A percentile compares a stretch with the other conserved stretches of the same genome.
Evolutionary conservation across 2,329 filamentous ascomycete genomes (phyloP).

Genomic region (Phialocephala sp.): DNA sequence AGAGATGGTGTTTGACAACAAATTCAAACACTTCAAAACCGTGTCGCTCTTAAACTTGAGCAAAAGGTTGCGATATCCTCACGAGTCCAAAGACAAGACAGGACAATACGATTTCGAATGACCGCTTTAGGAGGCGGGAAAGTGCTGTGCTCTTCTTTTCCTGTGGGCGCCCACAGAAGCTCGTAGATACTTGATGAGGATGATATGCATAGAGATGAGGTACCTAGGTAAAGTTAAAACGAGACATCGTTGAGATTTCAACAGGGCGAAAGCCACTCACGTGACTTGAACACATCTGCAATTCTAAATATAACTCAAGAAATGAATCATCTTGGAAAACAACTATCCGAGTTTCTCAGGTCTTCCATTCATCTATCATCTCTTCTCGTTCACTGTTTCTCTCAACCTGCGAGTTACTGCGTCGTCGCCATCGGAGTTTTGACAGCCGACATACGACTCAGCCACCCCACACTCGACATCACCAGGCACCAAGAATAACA

Average conservation of each 20-base stretch:
- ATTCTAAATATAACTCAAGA: neutral
- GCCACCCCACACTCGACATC: conserved; percentile 4
- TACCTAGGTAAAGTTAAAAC: neutral
- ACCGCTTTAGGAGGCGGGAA: too few relatives aligned
- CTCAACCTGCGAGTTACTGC: conserved; percentile 4
- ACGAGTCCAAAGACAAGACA: too few relatives aligned
- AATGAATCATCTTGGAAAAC: neutral
- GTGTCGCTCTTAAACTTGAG: too few relatives aligned
- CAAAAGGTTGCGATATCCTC: too few relatives aligned
- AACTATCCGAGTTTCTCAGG: neutral
- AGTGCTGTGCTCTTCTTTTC: neutral
- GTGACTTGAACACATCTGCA: neutral
- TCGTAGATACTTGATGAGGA: too few relatives aligned
- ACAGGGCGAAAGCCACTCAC: neutral
- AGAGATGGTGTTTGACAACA: too few relatives aligned
- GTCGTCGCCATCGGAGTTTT: neutral
- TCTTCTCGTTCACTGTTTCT: neutral
- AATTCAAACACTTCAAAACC: too few relatives aligned
- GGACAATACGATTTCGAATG: too few relatives aligned
- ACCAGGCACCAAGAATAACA: conserved; percentile 5
- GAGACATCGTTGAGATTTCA: neutral
- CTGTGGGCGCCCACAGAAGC: neutral
- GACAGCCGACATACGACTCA: neutral
- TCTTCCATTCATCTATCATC: neutral
- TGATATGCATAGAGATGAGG: neutral